These are phyloP conservation scores for Fusarium heterosporum DNA, from an alignment of 2,329 filamentous ascomycete species.

Conservation along the genomic window DNA sequence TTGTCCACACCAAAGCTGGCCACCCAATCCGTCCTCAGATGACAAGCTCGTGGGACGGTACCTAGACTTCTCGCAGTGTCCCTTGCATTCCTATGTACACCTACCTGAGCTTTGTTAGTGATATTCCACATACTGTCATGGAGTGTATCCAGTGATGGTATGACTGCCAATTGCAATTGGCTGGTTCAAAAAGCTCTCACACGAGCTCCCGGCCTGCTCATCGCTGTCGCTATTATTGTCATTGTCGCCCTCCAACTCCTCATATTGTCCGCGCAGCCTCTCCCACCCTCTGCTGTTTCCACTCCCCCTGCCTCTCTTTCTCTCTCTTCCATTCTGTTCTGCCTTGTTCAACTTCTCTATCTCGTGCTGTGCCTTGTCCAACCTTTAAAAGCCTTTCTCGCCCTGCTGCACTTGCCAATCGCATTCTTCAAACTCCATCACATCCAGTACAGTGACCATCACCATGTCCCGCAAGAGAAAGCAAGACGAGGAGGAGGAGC, in stretches of 20 bases:
- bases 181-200: constrained; percentile 33
- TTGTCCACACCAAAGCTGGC: constrained; percentile 37
- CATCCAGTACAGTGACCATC: constrained; percentile 16
- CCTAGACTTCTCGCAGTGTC: constrained; percentile 23
- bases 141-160: constrained; percentile 42
- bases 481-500: constrained; percentile 65
- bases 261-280: constrained; percentile 35
- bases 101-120: constrained; percentile 36
- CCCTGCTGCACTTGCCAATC: constrained; percentile 21
- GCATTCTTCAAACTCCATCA: constrained; percentile 15
- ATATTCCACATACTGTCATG: constrained; percentile 29
- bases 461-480: constrained; percentile 67
- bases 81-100: constrained; percentile 40
- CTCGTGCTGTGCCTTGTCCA: constrained; percentile 30
- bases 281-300: constrained; percentile 43
- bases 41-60: constrained; percentile 39
- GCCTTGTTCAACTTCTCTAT: constrained; percentile 29
- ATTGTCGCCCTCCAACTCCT: constrained; percentile 22
- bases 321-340: constrained; percentile 25
- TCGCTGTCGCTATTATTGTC: constrained; percentile 11
- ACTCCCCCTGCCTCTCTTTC: constrained; percentile 33
- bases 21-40: constrained; percentile 37
- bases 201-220: constrained; percentile 32
- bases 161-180: constrained; percentile 37
- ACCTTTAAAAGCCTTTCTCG: constrained; percentile 34